Evolutionary conservation across 2,329 filamentous ascomycete species (phyloP), one percentile per base, ranked within the genome.

Genomic region (Neonectria hederae): DNA sequence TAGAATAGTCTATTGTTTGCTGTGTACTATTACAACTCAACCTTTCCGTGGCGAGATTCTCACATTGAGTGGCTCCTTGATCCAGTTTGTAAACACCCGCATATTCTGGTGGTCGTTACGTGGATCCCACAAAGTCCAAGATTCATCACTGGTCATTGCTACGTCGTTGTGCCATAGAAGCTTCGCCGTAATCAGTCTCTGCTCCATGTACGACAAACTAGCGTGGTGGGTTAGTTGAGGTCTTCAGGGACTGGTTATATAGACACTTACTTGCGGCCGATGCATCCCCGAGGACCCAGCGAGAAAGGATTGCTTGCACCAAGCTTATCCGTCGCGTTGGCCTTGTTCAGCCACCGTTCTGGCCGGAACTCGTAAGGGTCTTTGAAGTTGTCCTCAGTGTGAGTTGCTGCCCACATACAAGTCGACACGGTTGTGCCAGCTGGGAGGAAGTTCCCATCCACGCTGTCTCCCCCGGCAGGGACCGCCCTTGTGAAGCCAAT

Each of bases 111-210:
- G 54, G 52, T 74, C 73, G 14, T 65, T 65, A 10, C 17, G 32
- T 7, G 69, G 65, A 28, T 76, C 71, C 74, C 74, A 76, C 32
- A 72, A 53, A 40, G 74, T 66, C 74, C 61, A 63, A 35, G 43
- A 51, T 26, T 63, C 61, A 19, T 63, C 55, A 5, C 42, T 70
- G 67, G 65, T 59, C 55, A 59, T 63, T 40, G 43, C 35, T 4
- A 85, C 62, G 59, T 86, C 83, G 65, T 86, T 87, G 51, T 82
- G 82, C 72, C 78, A 86, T 1, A 86, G 63, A 5, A 86, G 65
- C 2, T 79, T 79, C 0, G 82, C 79, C 8, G 86, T 70, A 28
- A 86, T 81, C 5, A 84, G 71, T 5, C 84, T 78, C 78, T 86
- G 83, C 69, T 87, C 84, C 26, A 80, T 77, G 52, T 83, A 83